Conservation (phyloP, 179 eudicot species). For the Silene coronaria region DNA sequence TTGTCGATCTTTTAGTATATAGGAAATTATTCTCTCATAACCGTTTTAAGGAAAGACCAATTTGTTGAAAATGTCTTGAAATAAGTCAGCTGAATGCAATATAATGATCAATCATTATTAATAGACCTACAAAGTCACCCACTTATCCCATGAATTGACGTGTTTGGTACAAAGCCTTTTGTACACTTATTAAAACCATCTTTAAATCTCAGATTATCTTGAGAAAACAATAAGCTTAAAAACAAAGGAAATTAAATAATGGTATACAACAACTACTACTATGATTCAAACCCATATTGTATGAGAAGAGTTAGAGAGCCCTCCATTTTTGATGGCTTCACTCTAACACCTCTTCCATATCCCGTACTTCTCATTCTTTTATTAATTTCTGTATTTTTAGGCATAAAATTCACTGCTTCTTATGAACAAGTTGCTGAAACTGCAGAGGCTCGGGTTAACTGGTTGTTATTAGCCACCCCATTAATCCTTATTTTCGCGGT, state of each 20-base stretch:
- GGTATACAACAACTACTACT: conserved; percentile 15
- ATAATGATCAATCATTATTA: too few relatives aligned
- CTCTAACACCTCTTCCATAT: conserved; percentile 56
- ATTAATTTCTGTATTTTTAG: conserved; percentile 47
- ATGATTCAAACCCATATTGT: conserved; percentile 4
- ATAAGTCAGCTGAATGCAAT: too few relatives aligned
- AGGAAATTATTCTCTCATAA: too few relatives aligned
- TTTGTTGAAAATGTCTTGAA: too few relatives aligned
- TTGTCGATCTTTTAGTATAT: too few relatives aligned
- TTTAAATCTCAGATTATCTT: background rate
- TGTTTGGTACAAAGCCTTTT: background rate
- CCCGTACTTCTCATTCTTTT: conserved; percentile 54
- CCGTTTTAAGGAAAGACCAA: too few relatives aligned
- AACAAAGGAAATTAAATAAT: background rate
- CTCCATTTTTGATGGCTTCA: conserved; percentile 32
- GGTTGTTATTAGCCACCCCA: conserved; percentile 55
- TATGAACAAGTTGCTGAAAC: conserved; percentile 47
- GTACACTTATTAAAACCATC: background rate
- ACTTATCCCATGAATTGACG: background rate
- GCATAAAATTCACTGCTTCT: conserved; percentile 46
- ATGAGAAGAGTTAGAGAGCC: conserved; percentile 26
- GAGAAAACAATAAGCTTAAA: background rate
- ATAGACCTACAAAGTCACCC: too few relatives aligned
- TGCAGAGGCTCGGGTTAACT: conserved; percentile 46
- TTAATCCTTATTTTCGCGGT: conserved; percentile 45